Percentiles rank a stretch among this genome's conserved stretches.
phyloP scores from a whole-genome alignment of 2,329 filamentous ascomycete genomes.

The Phaeosphaeria sp. region DNA sequence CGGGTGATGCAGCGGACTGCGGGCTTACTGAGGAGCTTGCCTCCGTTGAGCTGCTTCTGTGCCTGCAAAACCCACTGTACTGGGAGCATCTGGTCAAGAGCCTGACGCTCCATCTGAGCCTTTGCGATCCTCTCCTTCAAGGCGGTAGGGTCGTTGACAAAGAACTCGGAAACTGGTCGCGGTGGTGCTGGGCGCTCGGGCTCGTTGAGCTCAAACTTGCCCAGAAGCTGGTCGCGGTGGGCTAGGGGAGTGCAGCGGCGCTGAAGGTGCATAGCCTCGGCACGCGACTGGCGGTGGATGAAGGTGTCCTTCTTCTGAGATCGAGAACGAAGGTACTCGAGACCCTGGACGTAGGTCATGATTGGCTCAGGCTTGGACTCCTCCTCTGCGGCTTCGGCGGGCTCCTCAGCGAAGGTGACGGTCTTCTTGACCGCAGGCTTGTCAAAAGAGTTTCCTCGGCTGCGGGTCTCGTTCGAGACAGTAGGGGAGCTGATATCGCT shows the following conservation, averaged over 20 bases:
- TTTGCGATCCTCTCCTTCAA: conserved; percentile 62
- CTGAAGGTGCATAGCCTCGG: conserved; percentile 85
- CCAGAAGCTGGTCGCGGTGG: conserved; percentile 82
- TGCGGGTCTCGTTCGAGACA: conserved; percentile 37
- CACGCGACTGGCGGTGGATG: conserved; percentile 81
- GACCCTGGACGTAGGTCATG: conserved; percentile 87
- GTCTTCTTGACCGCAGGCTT: conserved; percentile 68
- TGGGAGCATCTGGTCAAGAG: conserved; percentile 71
- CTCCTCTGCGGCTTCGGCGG: conserved; percentile 28
- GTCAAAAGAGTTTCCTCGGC: conserved; percentile 42
- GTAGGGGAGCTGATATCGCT: conserved; percentile 55
- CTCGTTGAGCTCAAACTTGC: conserved; percentile 78
- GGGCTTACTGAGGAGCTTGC: conserved; percentile 63
- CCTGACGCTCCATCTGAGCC: conserved; percentile 79
- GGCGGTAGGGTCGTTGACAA: conserved; percentile 63
- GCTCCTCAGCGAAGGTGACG: conserved; percentile 70
- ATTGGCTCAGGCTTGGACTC: conserved; percentile 56
- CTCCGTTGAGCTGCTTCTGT: conserved; percentile 65
- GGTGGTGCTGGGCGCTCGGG: conserved; percentile 51
- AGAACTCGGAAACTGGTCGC: conserved; percentile 55
- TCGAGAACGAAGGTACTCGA: conserved; percentile 74
- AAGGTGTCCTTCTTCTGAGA: conserved; percentile 77
- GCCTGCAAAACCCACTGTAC: conserved; percentile 70
- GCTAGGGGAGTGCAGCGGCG: conserved; percentile 75
- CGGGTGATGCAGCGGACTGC: conserved; percentile 54